These are phyloP conservation scores for Yamadazyma aaseri DNA, from an alignment of 1,139 yeast genomes.

Conservation along the genomic window DNA sequence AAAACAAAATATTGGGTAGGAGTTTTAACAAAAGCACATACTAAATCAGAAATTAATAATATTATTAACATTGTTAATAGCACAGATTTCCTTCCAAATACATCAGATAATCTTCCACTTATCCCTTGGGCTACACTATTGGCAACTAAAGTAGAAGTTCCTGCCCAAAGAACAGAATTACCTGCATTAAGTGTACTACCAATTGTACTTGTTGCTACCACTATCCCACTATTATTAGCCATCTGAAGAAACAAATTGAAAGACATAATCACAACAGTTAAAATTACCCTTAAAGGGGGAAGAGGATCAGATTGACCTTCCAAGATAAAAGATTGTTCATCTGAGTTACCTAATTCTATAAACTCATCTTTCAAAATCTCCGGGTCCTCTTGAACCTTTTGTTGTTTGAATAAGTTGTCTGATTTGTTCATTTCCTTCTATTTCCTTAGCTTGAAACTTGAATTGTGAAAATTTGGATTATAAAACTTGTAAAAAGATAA, in stretches of 20 bases:
- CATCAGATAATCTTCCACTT: slow-evolving; percentile 44
- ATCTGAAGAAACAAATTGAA: slow-evolving; percentile 27
- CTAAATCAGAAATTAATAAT: slow-evolving; percentile 35
- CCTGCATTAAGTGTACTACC: slow-evolving; percentile 36
- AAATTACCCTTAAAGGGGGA: neutral
- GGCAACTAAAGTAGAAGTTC: slow-evolving; percentile 47
- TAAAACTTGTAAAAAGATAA: too few species aligned
- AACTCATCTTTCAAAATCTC: too few species aligned
- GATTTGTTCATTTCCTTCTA: too few species aligned
- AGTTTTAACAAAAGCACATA: slow-evolving; percentile 41
- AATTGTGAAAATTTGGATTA: too few species aligned
- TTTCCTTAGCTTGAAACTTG: too few species aligned
- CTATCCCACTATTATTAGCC: slow-evolving; percentile 46
- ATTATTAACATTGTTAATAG: slow-evolving; percentile 30
- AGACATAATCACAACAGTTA: slow-evolving; percentile 15
- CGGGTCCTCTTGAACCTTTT: too few species aligned
- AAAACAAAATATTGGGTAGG: slow-evolving; percentile 40
- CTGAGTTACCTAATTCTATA: too few species aligned
- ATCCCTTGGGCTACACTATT: slow-evolving; percentile 45
- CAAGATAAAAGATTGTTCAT: too few species aligned
- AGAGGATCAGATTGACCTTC: too few species aligned
- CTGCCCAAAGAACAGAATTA: slow-evolving; percentile 50
- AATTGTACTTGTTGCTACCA: slow-evolving; percentile 37
- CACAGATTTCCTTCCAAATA: slow-evolving; percentile 41
- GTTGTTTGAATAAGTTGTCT: too few species aligned